Evolutionary conservation across 371 early-diverging fungal genomes (phyloP), one percentile per base, ranked within the genome.

Genomic region (Homolaphlyctis polyrhiza): DNA sequence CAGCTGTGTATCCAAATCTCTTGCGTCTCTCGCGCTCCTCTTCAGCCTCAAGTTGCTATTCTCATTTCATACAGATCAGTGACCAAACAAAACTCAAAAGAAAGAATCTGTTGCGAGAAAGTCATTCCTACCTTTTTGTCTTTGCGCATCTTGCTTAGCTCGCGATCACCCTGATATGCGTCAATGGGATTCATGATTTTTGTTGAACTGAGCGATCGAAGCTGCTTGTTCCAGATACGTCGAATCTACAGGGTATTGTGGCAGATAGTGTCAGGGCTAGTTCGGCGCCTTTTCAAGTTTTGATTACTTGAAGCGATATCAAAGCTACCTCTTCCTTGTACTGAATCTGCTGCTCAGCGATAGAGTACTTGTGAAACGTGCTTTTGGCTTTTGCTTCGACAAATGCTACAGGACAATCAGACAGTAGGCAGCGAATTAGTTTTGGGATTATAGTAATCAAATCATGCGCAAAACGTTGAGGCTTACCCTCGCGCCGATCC

Each of bases 171-270:
- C 11, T 11, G 71, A 4, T 68, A 66, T 8, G 65, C 60, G n/a
- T 66, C 65, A 13, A 52, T 70, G 14, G 67, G 65, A 8, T n/a
- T n/a, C n/a, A n/a, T n/a, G n/a, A n/a, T n/a, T 16, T 54, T 61
- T n/a, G 59, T 52, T 1, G 65, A 80, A 39, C 87, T 79, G 25
- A 97, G 72, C 0, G 93, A 74, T 30, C 78, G 70, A 36, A 85
- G 79, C 69, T 99, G 99, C 21, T 89, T 87, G 60, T 90, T 92
- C 98, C 98, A 97, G 52, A 97, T 96, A 43, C 93, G 84, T 28
- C 86, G 83, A 63, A 95, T 93, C 84, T 80, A 47, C 23, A 14
- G 52, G n/a, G n/a, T n/a, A n/a, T n/a, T n/a, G n/a, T n/a, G n/a
- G 23, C 35, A 32, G 14, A 51, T 14, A 28, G 6, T 16, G 45